A percentile compares a stretch with the other conserved stretches of the same genome.
Evolutionary conservation across 352 stramenopile species (phyloP).

Genomic region (Phytophthora chlamydospora): DNA sequence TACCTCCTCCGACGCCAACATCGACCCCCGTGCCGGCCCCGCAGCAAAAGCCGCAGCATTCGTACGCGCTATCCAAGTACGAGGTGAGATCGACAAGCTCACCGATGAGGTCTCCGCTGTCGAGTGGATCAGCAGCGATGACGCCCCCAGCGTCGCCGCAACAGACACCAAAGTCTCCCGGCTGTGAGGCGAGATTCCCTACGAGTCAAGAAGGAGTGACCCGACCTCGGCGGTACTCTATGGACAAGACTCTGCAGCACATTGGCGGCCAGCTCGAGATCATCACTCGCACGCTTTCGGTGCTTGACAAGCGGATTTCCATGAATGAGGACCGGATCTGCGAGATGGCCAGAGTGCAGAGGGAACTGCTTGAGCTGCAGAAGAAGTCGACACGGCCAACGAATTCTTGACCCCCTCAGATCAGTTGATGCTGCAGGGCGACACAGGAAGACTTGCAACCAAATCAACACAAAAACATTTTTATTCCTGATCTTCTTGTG

Average conservation of each 20-base stretch:
- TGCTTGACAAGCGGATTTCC: slow-evolving; percentile 86
- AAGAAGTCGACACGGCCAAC: slow-evolving; percentile 27
- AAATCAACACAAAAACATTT: no score
- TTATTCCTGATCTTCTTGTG: no score
- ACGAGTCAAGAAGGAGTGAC: slow-evolving; percentile 14
- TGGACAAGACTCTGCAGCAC: slow-evolving; percentile 79
- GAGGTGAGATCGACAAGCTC: slow-evolving; percentile 32
- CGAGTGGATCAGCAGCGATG: slow-evolving; percentile 1
- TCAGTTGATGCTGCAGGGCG: no score
- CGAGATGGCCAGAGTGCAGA: slow-evolving; percentile 68
- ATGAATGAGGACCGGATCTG: slow-evolving; percentile 84
- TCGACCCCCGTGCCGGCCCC: slow-evolving; percentile 36
- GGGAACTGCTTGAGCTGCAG: slow-evolving; percentile 57
- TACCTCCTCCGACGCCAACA: slow-evolving; percentile 46
- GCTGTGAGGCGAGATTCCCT: slow-evolving; percentile 19
- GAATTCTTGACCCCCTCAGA: slow-evolving; percentile 14
- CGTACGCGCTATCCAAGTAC: slow-evolving; percentile 44
- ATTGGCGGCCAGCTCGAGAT: slow-evolving; percentile 91
- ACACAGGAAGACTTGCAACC: no score
- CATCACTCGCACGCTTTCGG: slow-evolving; percentile 82
- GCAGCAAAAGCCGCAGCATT: slow-evolving; percentile 47
- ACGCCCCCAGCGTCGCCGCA: slow-evolving; percentile 16
- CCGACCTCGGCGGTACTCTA: slow-evolving; percentile 19
- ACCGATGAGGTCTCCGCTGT: slow-evolving; percentile 9
- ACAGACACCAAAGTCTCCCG: slow-evolving; percentile 17